Base-by-base conservation (phyloP, 75 land plant species). In the Gnetum montanum region DNA sequence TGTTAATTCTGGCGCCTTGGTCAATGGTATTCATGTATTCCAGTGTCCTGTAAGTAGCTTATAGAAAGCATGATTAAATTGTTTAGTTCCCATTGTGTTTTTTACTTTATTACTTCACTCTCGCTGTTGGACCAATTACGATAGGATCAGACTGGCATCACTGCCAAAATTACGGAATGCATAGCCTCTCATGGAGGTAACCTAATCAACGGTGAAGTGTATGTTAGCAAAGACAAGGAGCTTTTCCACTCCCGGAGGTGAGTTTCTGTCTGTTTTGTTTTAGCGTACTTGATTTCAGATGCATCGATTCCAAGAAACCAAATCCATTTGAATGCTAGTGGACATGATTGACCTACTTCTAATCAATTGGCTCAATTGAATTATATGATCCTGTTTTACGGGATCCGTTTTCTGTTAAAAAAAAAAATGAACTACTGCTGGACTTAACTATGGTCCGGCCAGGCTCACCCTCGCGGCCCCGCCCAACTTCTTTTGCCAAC, bases 161-260 rank as follows among this genome's bases (percentile, higher is more conserved):
- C 85, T 22, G 96, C 98, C 0, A 89, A 76, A 63, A 47, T 94
- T 15, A 78, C 96, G 30, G 82, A 85, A 23, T 80, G 87, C 54
- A 94, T 94, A 34, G 85, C 98, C 19, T 64, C 78, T 3, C 78
- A 74, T 30, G 96, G 98, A 0, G 98, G 85, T 8, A 90, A 85
- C 64, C 85, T 93, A 49, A 65, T 79, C 12, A 66, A 43, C 44
- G 80, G 81, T n/a, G 98, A 94, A 66, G 67, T 94, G n/a, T 90
- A 79, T 60, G 90, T 90, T 10, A 80, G 79, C 15, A 76, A 67
- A 19, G 67, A 79, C 7, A 85, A 79, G 41, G 75, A 75, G 8
- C 70, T 90, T 24, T 94, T 90, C 50, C 82, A 85, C 55, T 80
- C 91, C 8, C 75, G 98, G 73, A 78, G 91, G 98, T 89, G 54